These are phyloP conservation scores for Lactifluus volemus DNA, from an alignment of 768 basidiomycete species.

Conservation along the genomic window DNA sequence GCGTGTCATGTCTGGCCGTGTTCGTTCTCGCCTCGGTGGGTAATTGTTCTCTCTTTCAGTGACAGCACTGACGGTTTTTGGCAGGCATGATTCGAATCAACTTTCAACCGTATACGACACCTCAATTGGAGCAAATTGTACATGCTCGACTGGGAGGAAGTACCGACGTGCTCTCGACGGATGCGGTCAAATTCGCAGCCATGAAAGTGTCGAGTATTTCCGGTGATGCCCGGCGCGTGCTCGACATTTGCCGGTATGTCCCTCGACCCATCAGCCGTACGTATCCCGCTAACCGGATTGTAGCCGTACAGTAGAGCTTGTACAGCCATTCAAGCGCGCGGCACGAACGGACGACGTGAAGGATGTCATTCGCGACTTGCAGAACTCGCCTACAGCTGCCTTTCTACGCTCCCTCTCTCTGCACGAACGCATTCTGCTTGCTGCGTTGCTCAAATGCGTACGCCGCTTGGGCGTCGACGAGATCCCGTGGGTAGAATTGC, in stretches of 20 bases:
- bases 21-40: slow-evolving; percentile 83
- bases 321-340: slow-evolving; percentile 39
- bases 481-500: slow-evolving; percentile 77
- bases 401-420: slow-evolving; percentile 29
- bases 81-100: slow-evolving; percentile 81
- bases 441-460: slow-evolving; percentile 72
- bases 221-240: slow-evolving; percentile 86
- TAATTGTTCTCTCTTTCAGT: not conserved
- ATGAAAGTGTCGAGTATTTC: slow-evolving; percentile 73
- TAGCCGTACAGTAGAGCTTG: slow-evolving; percentile 80
- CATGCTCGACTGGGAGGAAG: slow-evolving; percentile 60
- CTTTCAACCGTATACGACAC: slow-evolving; percentile 79
- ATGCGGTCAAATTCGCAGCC: slow-evolving; percentile 81
- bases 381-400: slow-evolving; percentile 82
- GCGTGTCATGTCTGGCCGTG: slow-evolving; percentile 84
- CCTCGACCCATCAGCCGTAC: not conserved
- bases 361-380: slow-evolving; percentile 70
- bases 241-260: slow-evolving; percentile 82
- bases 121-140: slow-evolving; percentile 79
- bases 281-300: not conserved
- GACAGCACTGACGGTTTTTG: not conserved
- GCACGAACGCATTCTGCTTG: slow-evolving; percentile 31
- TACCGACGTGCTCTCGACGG: slow-evolving; percentile 46
- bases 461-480: slow-evolving; percentile 81
- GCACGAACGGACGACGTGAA: slow-evolving; percentile 67